These are phyloP conservation scores for Pulveroboletus sp. DNA, from an alignment of 768 basidiomycete genomes.

Conservation along the genomic window DNA sequence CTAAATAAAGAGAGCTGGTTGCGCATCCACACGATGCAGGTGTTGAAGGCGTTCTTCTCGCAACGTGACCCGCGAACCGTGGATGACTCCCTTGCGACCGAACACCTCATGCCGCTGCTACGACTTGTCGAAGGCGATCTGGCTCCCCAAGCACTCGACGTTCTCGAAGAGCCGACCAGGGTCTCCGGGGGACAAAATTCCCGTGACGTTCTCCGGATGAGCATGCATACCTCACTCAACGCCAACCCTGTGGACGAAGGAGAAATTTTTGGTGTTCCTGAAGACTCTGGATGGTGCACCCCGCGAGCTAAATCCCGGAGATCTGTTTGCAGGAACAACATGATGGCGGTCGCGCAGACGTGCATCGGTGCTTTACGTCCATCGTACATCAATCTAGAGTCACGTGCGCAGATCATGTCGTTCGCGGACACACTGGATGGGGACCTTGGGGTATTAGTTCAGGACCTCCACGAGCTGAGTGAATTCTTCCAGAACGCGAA, in stretches of 20 bases:
- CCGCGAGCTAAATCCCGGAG: slow-evolving; percentile 60
- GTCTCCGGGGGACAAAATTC: slow-evolving; percentile 75
- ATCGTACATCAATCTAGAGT: slow-evolving; percentile 70
- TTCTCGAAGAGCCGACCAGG: slow-evolving; percentile 86
- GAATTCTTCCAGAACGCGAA: slow-evolving; percentile 61
- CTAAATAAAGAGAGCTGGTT: slow-evolving; percentile 82
- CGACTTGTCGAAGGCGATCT: slow-evolving; percentile 86
- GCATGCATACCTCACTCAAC: slow-evolving; percentile 61
- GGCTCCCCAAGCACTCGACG: slow-evolving; percentile 81
- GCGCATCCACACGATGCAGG: slow-evolving; percentile 77
- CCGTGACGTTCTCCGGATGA: slow-evolving; percentile 88
- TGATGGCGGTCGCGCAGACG: slow-evolving; percentile 83
- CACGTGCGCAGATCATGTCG: slow-evolving; percentile 38
- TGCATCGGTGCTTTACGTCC: slow-evolving; percentile 68
- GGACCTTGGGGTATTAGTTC: slow-evolving; percentile 74
- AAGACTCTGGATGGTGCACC: slow-evolving; percentile 85
- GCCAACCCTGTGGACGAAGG: slow-evolving; percentile 50
- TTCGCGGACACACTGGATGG: slow-evolving; percentile 44
- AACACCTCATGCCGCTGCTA: slow-evolving; percentile 86
- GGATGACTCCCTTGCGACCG: slow-evolving; percentile 72
- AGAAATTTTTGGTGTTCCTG: slow-evolving; percentile 77
- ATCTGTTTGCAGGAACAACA: slow-evolving; percentile 66
- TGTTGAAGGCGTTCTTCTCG: slow-evolving; percentile 85
- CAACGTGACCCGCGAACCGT: slow-evolving; percentile 75
- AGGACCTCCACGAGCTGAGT: slow-evolving; percentile 71